Percentiles rank a stretch among this genome's conserved stretches.
Evolutionary conservation across 345 rosid genomes (phyloP).

Genomic region (Salix arbutifolia): DNA sequence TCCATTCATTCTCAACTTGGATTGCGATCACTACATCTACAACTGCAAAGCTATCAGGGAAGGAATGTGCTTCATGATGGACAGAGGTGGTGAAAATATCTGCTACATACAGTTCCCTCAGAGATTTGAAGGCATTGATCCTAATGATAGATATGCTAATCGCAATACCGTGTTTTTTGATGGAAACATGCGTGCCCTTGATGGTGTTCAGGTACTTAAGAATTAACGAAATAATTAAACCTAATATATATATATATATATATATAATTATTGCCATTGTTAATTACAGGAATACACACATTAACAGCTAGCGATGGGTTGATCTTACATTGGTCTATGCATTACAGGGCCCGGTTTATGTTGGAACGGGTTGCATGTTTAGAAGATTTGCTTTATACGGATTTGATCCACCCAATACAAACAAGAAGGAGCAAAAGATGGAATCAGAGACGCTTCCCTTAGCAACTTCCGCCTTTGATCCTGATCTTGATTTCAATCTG

Average conservation of each 20-base stretch:
- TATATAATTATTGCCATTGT: neutral
- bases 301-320: neutral
- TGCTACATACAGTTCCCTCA: slow-evolving; percentile 96
- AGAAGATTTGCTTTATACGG: slow-evolving; percentile 90
- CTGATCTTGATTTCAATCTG: slow-evolving; percentile 70
- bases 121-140: slow-evolving; percentile 96
- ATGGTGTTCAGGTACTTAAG: slow-evolving; percentile 73
- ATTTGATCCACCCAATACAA: slow-evolving; percentile 71
- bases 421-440: slow-evolving; percentile 27
- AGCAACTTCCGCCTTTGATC: slow-evolving; percentile 66
- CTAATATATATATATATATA: neutral
- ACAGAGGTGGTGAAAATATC: slow-evolving; percentile 78
- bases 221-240: neutral
- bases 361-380: slow-evolving; percentile 93
- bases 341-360: slow-evolving; percentile 79
- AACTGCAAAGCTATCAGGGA: slow-evolving; percentile 86
- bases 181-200: slow-evolving; percentile 94
- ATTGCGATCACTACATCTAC: slow-evolving; percentile 91
- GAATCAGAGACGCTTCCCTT: slow-evolving; percentile 55
- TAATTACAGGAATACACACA: neutral
- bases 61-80: slow-evolving; percentile 99
- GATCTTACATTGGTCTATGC: neutral
- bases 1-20: slow-evolving; percentile 86
- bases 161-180: slow-evolving; percentile 94
- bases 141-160: slow-evolving; percentile 91